Base-by-base conservation (phyloP, 495 filamentous ascomycete genomes). In the Mytilinidion resinicola region DNA sequence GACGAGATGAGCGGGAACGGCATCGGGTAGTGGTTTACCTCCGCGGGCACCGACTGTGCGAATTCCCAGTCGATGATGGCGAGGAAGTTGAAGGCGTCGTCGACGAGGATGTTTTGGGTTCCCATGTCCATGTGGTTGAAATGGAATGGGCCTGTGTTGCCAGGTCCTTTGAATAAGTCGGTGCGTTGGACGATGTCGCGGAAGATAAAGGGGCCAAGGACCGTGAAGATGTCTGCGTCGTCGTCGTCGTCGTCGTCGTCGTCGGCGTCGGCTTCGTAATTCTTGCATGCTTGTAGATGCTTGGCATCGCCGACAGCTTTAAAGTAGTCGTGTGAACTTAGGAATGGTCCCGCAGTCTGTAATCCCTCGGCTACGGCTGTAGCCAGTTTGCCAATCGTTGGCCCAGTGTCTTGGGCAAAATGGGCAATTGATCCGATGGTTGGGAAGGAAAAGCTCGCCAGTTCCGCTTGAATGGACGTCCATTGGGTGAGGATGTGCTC, bases 61-160 rank as follows among this genome's bases (percentile, higher is more conserved):
- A 50, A 50, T 39, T 42, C 42, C 55, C 55, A 58, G 47, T 58
- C 55, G 19, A 58, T 58, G 21, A 58, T 17, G 4, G 34, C 55
- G 10, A 42, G 51, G 2, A 58, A n/a, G 39, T 58, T 58, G 33
- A 37, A 58, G 14, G 33, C 55, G 4, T 51, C 25, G 30, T 58
- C 55, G 51, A 58, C 46, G 25, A 58, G 47, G 20, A 58, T 11
- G 38, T 58, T 50, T 19, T 51, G 34, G 4, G 55, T 60, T 15
- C 60, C 70, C 8, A 72, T 51, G 25, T 72, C 70, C 63, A 68
- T 68, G 63, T 50, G 46, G 51, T 66, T 67, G 15, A 70, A 57
- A 42, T 56, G 65, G 44, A 70, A 70, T 11, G 46, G 62, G 30
- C 43, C 20, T 36, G 33, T 25, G 49, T 44, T 9, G 43, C 37